These are phyloP conservation scores for Bothriochloa decipiens DNA, from an alignment of 176 grass and related monocot genomes.

Conservation along the genomic window DNA sequence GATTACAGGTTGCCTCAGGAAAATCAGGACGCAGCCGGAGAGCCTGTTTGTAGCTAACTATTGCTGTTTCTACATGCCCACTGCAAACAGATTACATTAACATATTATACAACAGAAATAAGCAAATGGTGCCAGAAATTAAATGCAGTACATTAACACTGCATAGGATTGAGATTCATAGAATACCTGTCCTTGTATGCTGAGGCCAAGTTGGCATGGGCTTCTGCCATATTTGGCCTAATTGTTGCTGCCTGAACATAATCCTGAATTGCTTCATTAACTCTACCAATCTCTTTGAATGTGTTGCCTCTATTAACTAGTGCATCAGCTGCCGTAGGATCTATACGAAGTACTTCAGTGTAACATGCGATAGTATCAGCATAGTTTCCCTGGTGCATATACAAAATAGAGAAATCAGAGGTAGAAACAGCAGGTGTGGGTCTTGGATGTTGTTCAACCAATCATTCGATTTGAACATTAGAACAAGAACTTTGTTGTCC, in stretches of 20 bases:
- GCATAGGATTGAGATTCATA: neutral
- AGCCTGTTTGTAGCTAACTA: slow-evolving; percentile 83
- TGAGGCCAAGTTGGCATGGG: slow-evolving; percentile 91
- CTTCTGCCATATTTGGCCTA: slow-evolving; percentile 89
- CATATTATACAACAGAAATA: neutral
- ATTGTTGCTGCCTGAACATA: slow-evolving; percentile 73
- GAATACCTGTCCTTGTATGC: slow-evolving; percentile 89
- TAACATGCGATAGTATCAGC: slow-evolving; percentile 87
- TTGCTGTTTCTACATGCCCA: slow-evolving; percentile 76
- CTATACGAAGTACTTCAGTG: slow-evolving; percentile 77
- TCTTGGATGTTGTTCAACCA: neutral
- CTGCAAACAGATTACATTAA: slow-evolving; percentile 47
- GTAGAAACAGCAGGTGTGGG: neutral
- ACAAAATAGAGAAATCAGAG: neutral
- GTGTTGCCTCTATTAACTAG: slow-evolving; percentile 94
- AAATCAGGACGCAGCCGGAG: slow-evolving; percentile 75
- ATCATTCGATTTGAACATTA: neutral
- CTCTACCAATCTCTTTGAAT: slow-evolving; percentile 88
- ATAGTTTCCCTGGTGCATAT: slow-evolving; percentile 74
- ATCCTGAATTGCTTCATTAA: slow-evolving; percentile 93
- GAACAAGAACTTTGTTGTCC: neutral
- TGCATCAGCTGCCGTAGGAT: slow-evolving; percentile 81
- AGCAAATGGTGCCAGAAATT: neutral
- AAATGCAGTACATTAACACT: neutral
- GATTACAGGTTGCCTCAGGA: slow-evolving; percentile 89